Conservation (phyloP, 495 filamentous ascomycete species). For the Tetracladium marchalianum region DNA sequence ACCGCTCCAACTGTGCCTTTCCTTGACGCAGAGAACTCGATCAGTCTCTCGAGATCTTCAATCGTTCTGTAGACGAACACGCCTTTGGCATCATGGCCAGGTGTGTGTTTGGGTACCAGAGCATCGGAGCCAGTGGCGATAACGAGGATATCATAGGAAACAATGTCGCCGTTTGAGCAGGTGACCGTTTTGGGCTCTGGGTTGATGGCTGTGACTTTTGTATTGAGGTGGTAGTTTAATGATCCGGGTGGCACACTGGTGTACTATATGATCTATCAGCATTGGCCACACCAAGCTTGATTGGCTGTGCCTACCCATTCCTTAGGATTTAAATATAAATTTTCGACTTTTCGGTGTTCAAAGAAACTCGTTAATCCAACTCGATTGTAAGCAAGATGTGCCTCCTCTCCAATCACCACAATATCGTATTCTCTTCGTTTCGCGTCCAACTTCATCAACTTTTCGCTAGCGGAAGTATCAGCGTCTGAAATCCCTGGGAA, state of each 20-base stretch:
- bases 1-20: slow-evolving; percentile 67
- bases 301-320: slow-evolving; percentile 51
- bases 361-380: slow-evolving; percentile 95
- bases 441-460: slow-evolving; percentile 77
- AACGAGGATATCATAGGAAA: slow-evolving; percentile 82
- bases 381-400: slow-evolving; percentile 88
- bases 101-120: slow-evolving; percentile 67
- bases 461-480: slow-evolving; percentile 52
- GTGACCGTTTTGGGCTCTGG: slow-evolving; percentile 52
- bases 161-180: slow-evolving; percentile 58
- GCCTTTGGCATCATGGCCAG: slow-evolving; percentile 75
- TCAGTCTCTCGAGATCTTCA: slow-evolving; percentile 72
- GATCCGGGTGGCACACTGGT: slow-evolving; percentile 12
- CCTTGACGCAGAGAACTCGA: slow-evolving; percentile 54
- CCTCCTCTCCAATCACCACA: slow-evolving; percentile 85
- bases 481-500: slow-evolving; percentile 1
- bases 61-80: slow-evolving; percentile 96
- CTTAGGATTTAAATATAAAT: slow-evolving; percentile 78
- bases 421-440: slow-evolving; percentile 72
- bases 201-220: slow-evolving; percentile 63
- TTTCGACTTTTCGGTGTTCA: slow-evolving; percentile 79
- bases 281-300: slow-evolving; percentile 22
- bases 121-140: slow-evolving; percentile 91
- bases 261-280: slow-evolving; percentile 43
- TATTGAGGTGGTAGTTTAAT: slow-evolving; percentile 78